Evolutionary conservation across 352 stramenopile species (phyloP).

Genomic region (Pythium graminicola): DNA sequence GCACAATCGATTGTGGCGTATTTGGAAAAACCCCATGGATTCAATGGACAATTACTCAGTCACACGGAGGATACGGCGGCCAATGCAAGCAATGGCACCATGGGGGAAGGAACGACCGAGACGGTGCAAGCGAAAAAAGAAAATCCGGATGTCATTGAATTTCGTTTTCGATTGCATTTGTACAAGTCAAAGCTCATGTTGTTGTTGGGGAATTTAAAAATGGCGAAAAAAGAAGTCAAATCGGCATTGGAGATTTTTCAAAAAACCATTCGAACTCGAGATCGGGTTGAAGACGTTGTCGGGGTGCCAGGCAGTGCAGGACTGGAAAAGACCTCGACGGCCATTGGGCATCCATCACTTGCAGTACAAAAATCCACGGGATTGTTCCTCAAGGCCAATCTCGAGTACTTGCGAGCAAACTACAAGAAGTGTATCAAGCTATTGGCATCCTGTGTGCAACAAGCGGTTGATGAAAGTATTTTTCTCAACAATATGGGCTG

Average conservation of each 20-base stretch:
- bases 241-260: constrained; percentile 91
- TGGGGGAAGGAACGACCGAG: constrained; percentile 21
- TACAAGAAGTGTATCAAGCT: constrained; percentile 94
- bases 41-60: constrained; percentile 68
- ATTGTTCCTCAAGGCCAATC: constrained; percentile 90
- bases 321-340: constrained; percentile 66
- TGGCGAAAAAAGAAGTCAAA: constrained; percentile 91
- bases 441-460: constrained; percentile 82
- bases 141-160: constrained; percentile 70
- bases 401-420: constrained; percentile 92
- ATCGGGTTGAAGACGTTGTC: constrained; percentile 24
- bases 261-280: constrained; percentile 80
- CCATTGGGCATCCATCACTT: constrained; percentile 67
- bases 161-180: constrained; percentile 86
- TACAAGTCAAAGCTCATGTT: constrained; percentile 91
- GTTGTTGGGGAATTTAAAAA: constrained; percentile 81
- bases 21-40: constrained; percentile 86
- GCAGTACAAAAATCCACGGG: constrained; percentile 85
- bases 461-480: constrained; percentile 77
- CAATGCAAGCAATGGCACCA: constrained; percentile 9
- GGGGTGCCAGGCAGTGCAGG: constrained; percentile 24
- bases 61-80: constrained; percentile 30
- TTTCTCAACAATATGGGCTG: constrained; percentile 91
- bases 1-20: constrained; percentile 82
- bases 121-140: constrained; percentile 54